Conservation (phyloP, 2,329 filamentous ascomycete species). For the Botryotinia calthae region DNA sequence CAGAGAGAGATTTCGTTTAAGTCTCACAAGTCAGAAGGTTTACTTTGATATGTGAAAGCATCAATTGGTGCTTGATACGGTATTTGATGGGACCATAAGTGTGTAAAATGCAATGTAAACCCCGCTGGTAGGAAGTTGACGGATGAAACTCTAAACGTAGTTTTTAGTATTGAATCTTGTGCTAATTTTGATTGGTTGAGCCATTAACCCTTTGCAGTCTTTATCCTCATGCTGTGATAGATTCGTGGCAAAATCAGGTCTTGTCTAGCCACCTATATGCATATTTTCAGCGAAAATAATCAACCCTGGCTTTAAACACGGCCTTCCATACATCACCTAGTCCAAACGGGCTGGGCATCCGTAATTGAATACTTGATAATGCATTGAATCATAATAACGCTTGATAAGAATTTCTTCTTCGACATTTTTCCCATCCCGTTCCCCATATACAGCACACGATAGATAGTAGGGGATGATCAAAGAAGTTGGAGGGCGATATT, state of each 20-base stretch:
- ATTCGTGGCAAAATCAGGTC: not conserved
- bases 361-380: fast-evolving
- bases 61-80: not conserved
- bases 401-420: not conserved
- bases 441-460: not conserved
- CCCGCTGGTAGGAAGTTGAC: not conserved
- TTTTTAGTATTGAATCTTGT: not conserved
- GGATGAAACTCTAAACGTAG: not conserved
- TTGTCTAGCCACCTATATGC: not conserved
- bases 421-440: not conserved
- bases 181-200: not conserved
- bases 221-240: not conserved
- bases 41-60: not conserved
- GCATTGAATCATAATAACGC: not conserved
- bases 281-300: too few species aligned
- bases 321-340: not conserved
- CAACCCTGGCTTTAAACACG: too few species aligned
- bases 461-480: not conserved
- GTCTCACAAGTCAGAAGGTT: not conserved
- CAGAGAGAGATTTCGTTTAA: not conserved
- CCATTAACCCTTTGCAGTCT: not conserved
- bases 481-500: not conserved
- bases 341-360: not conserved
- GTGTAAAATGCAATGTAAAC: too few species aligned
- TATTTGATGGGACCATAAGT: not conserved